These are phyloP conservation scores for Russula sp. DNA, from an alignment of 768 basidiomycete species.

Conservation along the genomic window DNA sequence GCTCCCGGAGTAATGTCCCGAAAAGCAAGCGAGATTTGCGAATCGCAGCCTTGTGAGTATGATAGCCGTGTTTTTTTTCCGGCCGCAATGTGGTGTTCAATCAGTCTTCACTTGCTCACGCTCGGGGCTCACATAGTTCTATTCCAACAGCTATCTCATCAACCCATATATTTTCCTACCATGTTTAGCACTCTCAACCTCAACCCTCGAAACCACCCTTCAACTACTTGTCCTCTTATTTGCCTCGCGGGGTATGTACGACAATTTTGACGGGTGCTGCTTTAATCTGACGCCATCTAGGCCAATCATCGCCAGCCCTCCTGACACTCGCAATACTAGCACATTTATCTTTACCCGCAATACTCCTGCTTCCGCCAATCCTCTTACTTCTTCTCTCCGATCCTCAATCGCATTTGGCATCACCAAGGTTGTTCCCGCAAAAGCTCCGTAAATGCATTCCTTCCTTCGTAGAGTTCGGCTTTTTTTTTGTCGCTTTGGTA, in stretches of 20 bases:
- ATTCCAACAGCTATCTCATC: constrained; percentile 64
- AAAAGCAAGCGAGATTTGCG: constrained; percentile 54
- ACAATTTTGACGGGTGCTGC: not conserved
- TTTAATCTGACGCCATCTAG: constrained; percentile 40
- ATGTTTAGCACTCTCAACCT: constrained; percentile 76
- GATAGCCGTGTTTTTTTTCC: not conserved
- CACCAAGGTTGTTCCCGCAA: constrained; percentile 43
- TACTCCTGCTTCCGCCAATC: constrained; percentile 63
- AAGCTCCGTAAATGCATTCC: constrained; percentile 33
- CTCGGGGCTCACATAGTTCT: not conserved
- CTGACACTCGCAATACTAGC: constrained; percentile 67
- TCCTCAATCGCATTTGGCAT: constrained; percentile 66
- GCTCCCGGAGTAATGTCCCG: constrained; percentile 51
- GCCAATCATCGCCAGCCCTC: constrained; percentile 54
- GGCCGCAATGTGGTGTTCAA: not conserved
- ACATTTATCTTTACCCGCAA: constrained; percentile 69
- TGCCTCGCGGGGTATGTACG: constrained; percentile 57
- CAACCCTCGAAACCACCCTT: constrained; percentile 75
- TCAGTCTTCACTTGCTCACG: not conserved
- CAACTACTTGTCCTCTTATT: constrained; percentile 65
- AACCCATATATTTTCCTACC: constrained; percentile 88
- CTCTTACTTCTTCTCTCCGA: constrained; percentile 61
- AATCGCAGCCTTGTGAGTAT: constrained; percentile 64
- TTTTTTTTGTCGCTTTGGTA: constrained; percentile 50
- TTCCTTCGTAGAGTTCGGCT: constrained; percentile 48